phyloP scores from a whole-genome alignment of 2,329 filamentous ascomycete genomes.

The Phialophora chinensis region DNA sequence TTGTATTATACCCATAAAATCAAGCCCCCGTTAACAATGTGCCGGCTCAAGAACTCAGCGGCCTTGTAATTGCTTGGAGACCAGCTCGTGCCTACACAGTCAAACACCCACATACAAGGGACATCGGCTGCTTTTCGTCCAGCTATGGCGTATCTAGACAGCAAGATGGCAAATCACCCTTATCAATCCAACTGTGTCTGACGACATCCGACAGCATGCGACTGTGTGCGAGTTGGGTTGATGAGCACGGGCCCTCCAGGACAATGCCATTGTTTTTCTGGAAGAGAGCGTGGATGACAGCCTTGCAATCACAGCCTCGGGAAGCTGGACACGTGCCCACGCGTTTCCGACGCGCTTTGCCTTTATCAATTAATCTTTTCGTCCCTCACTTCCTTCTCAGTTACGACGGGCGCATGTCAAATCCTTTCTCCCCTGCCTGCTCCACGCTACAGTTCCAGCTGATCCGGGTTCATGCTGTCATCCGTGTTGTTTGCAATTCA shows the following conservation, averaged over 20 bases:
- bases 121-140: background rate
- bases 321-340: slow-evolving; percentile 25
- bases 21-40: too few relatives aligned
- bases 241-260: background rate
- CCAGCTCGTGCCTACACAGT: too few relatives aligned
- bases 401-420: background rate
- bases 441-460: background rate
- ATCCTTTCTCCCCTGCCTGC: background rate
- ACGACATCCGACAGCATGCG: background rate
- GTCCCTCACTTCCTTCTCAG: background rate
- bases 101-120: too few relatives aligned
- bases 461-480: background rate
- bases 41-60: too few relatives aligned
- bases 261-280: background rate
- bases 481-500: background rate
- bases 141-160: too few relatives aligned
- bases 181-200: background rate
- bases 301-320: background rate
- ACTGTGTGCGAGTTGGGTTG: background rate
- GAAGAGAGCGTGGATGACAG: background rate
- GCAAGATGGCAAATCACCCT: background rate
- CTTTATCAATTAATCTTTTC: background rate
- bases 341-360: slow-evolving; percentile 12
- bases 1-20: too few relatives aligned
- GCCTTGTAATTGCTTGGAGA: too few relatives aligned